phyloP scores from a whole-genome alignment of 192 early-diverging fungal genomes.

The Coemansia sp. region DNA sequence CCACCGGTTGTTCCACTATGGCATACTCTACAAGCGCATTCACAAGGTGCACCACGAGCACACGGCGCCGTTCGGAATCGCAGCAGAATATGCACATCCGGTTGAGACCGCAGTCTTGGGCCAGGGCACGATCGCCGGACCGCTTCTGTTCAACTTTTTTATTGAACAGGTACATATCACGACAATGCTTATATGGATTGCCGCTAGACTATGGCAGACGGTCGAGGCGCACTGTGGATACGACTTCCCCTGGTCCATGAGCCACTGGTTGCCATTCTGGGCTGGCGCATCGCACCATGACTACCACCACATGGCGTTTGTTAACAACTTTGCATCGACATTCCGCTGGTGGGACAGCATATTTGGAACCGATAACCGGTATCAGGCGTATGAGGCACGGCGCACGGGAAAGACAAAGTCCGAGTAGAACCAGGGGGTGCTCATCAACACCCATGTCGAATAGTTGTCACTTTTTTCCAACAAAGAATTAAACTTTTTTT shows the following conservation, averaged over 20 bases:
- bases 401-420: constrained; percentile 31
- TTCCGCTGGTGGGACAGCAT: constrained; percentile 91
- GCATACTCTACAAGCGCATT: constrained; percentile 67
- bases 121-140: constrained; percentile 60
- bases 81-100: constrained; percentile 72
- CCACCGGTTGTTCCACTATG: constrained; percentile 68
- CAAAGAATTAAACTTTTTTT: too few relatives aligned
- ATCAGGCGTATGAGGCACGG: constrained; percentile 53
- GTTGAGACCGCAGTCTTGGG: constrained; percentile 66
- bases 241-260: constrained; percentile 81
- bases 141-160: constrained; percentile 56
- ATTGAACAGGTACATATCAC: constrained; percentile 64
- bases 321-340: constrained; percentile 64
- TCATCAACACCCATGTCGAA: not conserved
- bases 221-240: constrained; percentile 76
- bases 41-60: constrained; percentile 79
- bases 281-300: constrained; percentile 76
- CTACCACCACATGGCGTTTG: constrained; percentile 69
- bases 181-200: constrained; percentile 68
- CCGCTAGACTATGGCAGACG: constrained; percentile 59
- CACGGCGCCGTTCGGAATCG: constrained; percentile 72
- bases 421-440: constrained; percentile 17
- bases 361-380: constrained; percentile 79
- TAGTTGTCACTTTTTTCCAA: too few relatives aligned
- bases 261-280: constrained; percentile 84